phyloP scores from a whole-genome alignment of 2,329 filamentous ascomycete species.

The Davidsoniella eucalypti region DNA sequence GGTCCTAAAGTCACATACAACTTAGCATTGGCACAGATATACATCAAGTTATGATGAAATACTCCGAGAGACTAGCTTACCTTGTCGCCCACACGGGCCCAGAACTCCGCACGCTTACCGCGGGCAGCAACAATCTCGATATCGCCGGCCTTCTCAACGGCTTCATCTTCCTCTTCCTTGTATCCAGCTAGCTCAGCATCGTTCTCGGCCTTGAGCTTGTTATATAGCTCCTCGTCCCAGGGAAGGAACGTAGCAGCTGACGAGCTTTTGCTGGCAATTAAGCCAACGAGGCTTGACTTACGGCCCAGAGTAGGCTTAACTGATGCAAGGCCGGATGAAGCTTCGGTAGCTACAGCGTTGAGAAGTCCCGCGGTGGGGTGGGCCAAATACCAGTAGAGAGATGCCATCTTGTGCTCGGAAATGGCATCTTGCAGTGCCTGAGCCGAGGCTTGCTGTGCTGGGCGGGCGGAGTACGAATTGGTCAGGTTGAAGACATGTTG shows the following conservation, averaged over 20 bases:
- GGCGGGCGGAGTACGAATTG: conserved; percentile 54
- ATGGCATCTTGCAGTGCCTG: conserved; percentile 72
- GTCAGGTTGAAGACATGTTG: conserved; percentile 80
- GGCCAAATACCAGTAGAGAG: conserved; percentile 69
- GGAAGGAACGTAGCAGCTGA: conserved; percentile 51
- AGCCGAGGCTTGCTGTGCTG: conserved; percentile 51
- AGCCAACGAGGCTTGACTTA: conserved; percentile 54
- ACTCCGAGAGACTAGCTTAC: conserved; percentile 26
- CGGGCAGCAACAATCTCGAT: conserved; percentile 85
- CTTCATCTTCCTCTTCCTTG: conserved; percentile 83
- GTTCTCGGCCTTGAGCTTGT: conserved; percentile 59
- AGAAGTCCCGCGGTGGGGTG: conserved; percentile 70
- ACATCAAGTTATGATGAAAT: not conserved
- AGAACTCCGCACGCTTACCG: conserved; percentile 92
- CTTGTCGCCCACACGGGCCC: conserved; percentile 92
- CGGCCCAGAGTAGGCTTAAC: conserved; percentile 42
- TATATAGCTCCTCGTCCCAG: conserved; percentile 85
- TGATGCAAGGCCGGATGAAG: conserved; percentile 19
- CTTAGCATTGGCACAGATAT: not conserved
- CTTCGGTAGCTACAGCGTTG: conserved; percentile 46
- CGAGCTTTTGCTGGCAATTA: conserved; percentile 57
- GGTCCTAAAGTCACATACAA: conserved; percentile 45
- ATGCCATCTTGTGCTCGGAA: conserved; percentile 69
- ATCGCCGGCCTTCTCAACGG: conserved; percentile 87
- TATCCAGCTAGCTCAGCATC: conserved; percentile 59